Percentiles rank a stretch among this genome's conserved stretches.
These are phyloP conservation scores for Leccinellum albellum DNA, from an alignment of 768 basidiomycete species.

Conservation along the genomic window DNA sequence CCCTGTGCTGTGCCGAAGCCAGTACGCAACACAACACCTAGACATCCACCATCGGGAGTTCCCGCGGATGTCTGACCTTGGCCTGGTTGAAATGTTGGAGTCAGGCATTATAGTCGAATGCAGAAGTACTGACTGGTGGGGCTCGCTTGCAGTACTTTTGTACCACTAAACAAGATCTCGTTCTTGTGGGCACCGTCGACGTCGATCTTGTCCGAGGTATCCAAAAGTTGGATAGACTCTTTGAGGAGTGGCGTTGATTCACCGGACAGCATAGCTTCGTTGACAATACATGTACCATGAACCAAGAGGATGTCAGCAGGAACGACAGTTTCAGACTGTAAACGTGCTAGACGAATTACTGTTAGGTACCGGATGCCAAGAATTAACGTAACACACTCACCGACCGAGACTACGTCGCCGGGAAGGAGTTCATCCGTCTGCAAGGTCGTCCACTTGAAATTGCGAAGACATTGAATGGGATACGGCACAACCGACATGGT, in stretches of 20 bases:
- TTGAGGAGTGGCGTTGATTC: slow-evolving; percentile 97
- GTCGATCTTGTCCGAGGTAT: slow-evolving; percentile 70
- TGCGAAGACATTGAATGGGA: slow-evolving; percentile 76
- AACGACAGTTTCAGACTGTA: slow-evolving; percentile 77
- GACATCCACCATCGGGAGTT: slow-evolving; percentile 89
- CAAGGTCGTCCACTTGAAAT: slow-evolving; percentile 73
- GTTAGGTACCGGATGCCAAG: slow-evolving; percentile 1
- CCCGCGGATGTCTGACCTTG: slow-evolving; percentile 41
- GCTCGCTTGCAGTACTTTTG: slow-evolving; percentile 88
- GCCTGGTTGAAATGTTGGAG: slow-evolving; percentile 12
- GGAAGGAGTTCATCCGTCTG: slow-evolving; percentile 88
- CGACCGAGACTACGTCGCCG: slow-evolving; percentile 82
- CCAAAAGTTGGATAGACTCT: slow-evolving; percentile 86
- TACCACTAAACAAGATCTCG: slow-evolving; percentile 88
- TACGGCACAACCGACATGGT: slow-evolving; percentile 96
- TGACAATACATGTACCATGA: slow-evolving; percentile 91
- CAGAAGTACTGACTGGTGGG: slow-evolving; percentile 33
- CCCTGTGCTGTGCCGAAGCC: slow-evolving; percentile 98
- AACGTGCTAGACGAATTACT: slow-evolving; percentile 43
- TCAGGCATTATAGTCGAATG: not conserved
- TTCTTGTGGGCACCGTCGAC: slow-evolving; percentile 86
- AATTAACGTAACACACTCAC: slow-evolving; percentile 41
- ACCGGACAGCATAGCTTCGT: slow-evolving; percentile 98
- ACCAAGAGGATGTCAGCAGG: slow-evolving; percentile 94
- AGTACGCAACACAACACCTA: slow-evolving; percentile 89